phyloP scores from a whole-genome alignment of 306 rosid species.

The Rubus idaeus region DNA sequence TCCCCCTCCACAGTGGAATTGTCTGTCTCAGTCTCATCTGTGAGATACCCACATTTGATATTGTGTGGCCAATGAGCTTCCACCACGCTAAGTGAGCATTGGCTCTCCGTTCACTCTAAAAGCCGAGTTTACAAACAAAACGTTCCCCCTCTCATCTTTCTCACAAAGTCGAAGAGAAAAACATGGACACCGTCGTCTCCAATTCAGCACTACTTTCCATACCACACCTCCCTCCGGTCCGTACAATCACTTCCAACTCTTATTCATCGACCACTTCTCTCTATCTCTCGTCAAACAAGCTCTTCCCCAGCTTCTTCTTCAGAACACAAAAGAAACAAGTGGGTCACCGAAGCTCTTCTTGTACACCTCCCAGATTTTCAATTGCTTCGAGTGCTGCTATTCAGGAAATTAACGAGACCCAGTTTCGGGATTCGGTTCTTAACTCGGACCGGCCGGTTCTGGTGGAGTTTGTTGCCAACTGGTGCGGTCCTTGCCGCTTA shows the following conservation, averaged over 20 bases:
- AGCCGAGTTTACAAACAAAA: neutral
- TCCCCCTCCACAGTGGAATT: neutral
- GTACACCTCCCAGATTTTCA: constrained; percentile 36
- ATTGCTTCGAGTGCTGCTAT: constrained; percentile 46
- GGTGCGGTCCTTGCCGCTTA: constrained; percentile 94
- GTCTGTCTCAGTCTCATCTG: no score
- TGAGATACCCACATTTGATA: neutral
- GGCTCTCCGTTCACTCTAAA: neutral
- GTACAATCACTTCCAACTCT: constrained; percentile 33
- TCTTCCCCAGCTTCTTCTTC: constrained; percentile 30
- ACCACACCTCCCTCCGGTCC: constrained; percentile 19
- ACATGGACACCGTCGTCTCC: constrained; percentile 40
- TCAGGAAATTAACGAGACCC: constrained; percentile 58
- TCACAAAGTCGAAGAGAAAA: neutral
- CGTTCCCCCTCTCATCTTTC: neutral
- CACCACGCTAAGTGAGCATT: neutral
- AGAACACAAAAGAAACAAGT: constrained; percentile 3
- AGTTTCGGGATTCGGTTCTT: constrained; percentile 60
- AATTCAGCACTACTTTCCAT: constrained; percentile 36
- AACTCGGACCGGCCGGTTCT: constrained; percentile 74
- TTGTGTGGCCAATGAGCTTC: constrained; percentile 12
- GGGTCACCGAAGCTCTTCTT: constrained; percentile 17
- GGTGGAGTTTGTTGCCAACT: constrained; percentile 81
- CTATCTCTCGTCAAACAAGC: constrained; percentile 26
- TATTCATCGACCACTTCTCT: constrained; percentile 13